phyloP scores from a whole-genome alignment of 176 grass and related monocot species.

The Carex parvula region DNA sequence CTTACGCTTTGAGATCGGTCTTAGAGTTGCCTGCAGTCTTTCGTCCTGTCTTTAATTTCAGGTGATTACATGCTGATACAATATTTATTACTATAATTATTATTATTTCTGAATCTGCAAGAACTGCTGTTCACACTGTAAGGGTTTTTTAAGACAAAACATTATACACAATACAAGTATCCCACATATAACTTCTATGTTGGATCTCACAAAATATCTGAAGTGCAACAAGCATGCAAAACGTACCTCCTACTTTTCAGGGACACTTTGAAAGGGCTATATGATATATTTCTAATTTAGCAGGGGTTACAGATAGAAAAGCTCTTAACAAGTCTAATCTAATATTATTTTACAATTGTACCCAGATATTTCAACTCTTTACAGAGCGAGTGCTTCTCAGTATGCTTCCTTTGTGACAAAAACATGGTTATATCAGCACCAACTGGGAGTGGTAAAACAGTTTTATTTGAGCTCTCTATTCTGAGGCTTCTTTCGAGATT shows the following conservation, averaged over 20 bases:
- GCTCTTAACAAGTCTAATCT: background rate
- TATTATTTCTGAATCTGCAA: background rate
- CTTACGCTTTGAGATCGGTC: constrained; percentile 57
- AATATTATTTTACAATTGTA: constrained; percentile 19
- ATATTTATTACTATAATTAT: background rate
- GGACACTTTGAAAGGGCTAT: background rate
- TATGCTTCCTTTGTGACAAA: constrained; percentile 69
- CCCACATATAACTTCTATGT: background rate
- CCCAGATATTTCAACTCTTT: constrained; percentile 94
- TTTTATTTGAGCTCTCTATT: constrained; percentile 93
- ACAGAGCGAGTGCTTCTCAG: constrained; percentile 85
- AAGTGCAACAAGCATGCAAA: background rate
- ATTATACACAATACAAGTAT: constrained; percentile 7
- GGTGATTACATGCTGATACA: constrained; percentile 36
- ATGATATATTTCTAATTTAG: background rate
- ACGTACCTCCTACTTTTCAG: background rate
- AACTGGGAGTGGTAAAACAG: constrained; percentile 92
- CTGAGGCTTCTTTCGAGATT: constrained; percentile 79
- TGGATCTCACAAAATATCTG: background rate
- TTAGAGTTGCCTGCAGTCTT: constrained; percentile 68
- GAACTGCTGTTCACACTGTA: background rate
- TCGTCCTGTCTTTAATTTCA: constrained; percentile 62
- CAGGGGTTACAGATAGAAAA: background rate
- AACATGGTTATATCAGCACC: constrained; percentile 98
- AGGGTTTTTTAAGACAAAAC: background rate